Base-by-base conservation (phyloP, 768 basidiomycete species). In the Cyathus striatus region DNA sequence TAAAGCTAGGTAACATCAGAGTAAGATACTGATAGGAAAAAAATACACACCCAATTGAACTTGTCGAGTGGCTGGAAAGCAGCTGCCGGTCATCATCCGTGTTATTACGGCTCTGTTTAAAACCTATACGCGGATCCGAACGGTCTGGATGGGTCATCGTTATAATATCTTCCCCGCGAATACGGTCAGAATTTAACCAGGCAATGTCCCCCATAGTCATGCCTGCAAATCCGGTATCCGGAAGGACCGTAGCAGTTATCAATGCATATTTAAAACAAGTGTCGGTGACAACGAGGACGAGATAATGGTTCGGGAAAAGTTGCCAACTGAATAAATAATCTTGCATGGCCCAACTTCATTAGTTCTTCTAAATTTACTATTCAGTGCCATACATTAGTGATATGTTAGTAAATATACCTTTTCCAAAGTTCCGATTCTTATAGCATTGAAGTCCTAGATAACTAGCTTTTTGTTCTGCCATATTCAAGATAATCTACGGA, bases 381-480 rank as follows among this genome's bases (percentile, higher is more conserved):
- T 49, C 6, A 48, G 26, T 25, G 14, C 45, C 20, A 27, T 9
- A 20, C 25, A 17, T 5, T 22, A n/a, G 23, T 14, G 32, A 14
- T 14, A 25, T n/a, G 24, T 6, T 17, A 20, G 24, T 3, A 51
- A 61, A 27, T 20, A 88, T 89, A 88, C 54, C 84, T 78, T 25
- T 59, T 68, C 1, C 70, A 47, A 93, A 79, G 50, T 88, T 83
- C 25, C 89, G 78, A 20, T 71, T 62, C 13, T 81, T 78, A 61
- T 78, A 86, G 44, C 76, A 80, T 56, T 81, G 80, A 32, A 92
- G 62, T n/a, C 92, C 92, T 7, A 94, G 76, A 53, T 90, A 85
- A 48, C 70, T 78, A n/a, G 85, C 87, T 55, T 90, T 92, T 59
- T 88, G 85, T 58, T 93, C 90, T 7, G 84, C 78, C 13, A 85